Evolutionary conservation across 352 stramenopile species (phyloP), one percentile per base, ranked within the genome.

Genomic region (Pythium apleroticum): DNA sequence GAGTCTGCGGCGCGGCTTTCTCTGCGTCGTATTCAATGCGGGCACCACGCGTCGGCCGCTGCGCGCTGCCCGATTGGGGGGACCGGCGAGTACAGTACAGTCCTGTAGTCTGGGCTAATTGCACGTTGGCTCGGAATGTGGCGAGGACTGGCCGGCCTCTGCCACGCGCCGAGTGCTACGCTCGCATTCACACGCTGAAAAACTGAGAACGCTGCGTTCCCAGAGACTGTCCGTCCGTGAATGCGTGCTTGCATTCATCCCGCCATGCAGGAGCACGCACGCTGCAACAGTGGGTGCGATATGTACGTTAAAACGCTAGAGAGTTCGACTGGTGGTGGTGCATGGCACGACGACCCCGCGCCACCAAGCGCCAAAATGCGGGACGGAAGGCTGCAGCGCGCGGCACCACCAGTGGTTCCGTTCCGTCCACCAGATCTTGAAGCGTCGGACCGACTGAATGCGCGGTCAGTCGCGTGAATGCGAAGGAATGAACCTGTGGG

Each of bases 1-100:
- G 49, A 37, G 49, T 35, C 60, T 52, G 62, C 60, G 43, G 37
- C 52, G 41, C 56, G 28, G 39, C n/a, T 25, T 53, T 17, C 30
- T 19, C 19, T 11, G 7, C 55, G 37, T 27, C 30, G 33, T 39
- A 39, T 17, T 39, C 33, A 15, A 39, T 9, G 4, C 7, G 4
- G 22, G 37, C 37, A 46, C 37, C 37, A 46, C 37, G 37, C 37
- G n/a, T n/a, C n/a, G 37, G 37, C 37, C 14, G 14, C 12, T 7
- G 37, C 37, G 4, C 17, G 37, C 37, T 22, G 12, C 17, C 8
- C 15, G 14, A 22, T 46, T 46, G 37, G 12, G 17, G 37, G 37
- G 3, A 15, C 12, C 15, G 37, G 22, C 8, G n/a, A n/a, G n/a
- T n/a, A n/a, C n/a, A n/a, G n/a, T n/a, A n/a, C n/a, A n/a, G n/a